Evolutionary conservation across 805 yeast genomes (phyloP).

Genomic region (Saccharomycopsis fermentans): DNA sequence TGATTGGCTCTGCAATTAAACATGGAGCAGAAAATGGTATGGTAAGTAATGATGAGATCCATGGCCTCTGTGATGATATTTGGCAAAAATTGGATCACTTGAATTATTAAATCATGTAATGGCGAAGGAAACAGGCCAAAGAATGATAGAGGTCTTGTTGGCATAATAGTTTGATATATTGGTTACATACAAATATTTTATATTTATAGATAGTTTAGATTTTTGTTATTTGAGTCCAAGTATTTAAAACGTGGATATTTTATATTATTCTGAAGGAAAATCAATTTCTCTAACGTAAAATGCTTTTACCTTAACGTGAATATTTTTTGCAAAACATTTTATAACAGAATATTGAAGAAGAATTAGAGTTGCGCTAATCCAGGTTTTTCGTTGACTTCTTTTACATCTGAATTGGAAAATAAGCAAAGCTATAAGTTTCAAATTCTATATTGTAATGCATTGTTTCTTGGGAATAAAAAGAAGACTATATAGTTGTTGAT

Average conservation of each 20-base stretch:
- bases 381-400: too few species aligned
- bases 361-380: too few species aligned
- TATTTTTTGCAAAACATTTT: too few species aligned
- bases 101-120: slow-evolving; percentile 7
- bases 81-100: slow-evolving; percentile 36
- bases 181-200: neutral
- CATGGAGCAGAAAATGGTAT: slow-evolving; percentile 48
- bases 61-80: slow-evolving; percentile 44
- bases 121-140: neutral
- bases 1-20: slow-evolving; percentile 67
- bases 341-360: too few species aligned
- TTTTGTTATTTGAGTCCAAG: neutral
- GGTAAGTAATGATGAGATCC: slow-evolving; percentile 34
- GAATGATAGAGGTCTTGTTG: too few species aligned
- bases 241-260: too few species aligned
- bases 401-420: too few species aligned
- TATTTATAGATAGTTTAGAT: neutral
- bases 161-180: too few species aligned
- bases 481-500: neutral
- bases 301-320: too few species aligned
- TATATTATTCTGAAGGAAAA: too few species aligned
- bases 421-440: too few species aligned
- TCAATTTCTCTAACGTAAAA: too few species aligned
- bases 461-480: neutral
- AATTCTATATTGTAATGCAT: neutral